Base-by-base conservation (phyloP, 1,139 yeast species). In the Debaryomyces singareniensis region DNA sequence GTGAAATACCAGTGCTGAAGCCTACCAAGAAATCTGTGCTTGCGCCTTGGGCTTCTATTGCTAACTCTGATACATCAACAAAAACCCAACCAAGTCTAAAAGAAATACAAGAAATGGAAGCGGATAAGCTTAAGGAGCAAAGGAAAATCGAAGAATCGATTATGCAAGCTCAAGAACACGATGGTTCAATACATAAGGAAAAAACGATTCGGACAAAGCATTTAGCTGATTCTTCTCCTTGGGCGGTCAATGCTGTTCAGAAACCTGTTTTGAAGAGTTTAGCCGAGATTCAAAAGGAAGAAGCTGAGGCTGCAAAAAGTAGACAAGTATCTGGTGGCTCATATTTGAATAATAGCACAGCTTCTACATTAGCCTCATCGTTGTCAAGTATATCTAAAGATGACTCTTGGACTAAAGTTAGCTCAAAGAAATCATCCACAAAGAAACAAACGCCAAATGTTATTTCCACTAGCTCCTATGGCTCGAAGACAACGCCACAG, bases 41-140 rank as follows among this genome's bases (percentile, higher is more conserved):
- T 35, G 81, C 81, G 5, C 81, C 82, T 25, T 75, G 81, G 81
- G 80, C 81, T 5, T 7, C 50, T 12, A 26, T 51, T 20, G 42
- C 6, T 31, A 39, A 10, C 28, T 34, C 51, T 10, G 42, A 38
- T 11, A 39, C 50, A 5, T 40, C 51, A 10, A 43, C 55, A 13
- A 56, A 65, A 31, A 78, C 80, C 25, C 51, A 67, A n/a, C 56
- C 78, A 35, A 67, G 85, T 1, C 60, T 84, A 40, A 73, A 75
- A 35, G 85, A 84, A 49, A 79, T 84, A 38, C 91, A 81, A 51
- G 71, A 66, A 38, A 54, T 78, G 36, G 93, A 82, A 47, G 79
- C 78, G 26, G 75, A 71, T 34, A 75, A 64, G 40, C 45, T 55
- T 24, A 61, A 54, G 27, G 63, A 60, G 36, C 66, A 61, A 40